Conservation (phyloP, 2,329 filamentous ascomycete genomes). For the Microcyclospora tardicrescens region DNA sequence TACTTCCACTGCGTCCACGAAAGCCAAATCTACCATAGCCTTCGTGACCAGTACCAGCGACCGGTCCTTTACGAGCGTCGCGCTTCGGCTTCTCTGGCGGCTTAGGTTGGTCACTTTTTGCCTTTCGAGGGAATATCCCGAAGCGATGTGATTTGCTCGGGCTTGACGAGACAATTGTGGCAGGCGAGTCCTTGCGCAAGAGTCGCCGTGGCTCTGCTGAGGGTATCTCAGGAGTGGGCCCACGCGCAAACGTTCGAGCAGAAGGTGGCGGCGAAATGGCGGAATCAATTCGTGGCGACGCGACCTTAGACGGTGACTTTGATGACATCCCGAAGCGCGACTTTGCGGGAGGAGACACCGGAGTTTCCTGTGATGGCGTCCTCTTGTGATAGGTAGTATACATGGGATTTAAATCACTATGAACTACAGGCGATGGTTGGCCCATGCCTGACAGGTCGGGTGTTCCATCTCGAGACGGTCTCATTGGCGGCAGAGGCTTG, state of each 20-base stretch:
- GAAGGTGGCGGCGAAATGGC: conserved; percentile 18
- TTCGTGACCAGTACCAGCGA: conserved; percentile 89
- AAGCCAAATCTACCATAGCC: conserved; percentile 58
- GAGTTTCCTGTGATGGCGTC: conserved; percentile 35
- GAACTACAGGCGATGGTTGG: conserved; percentile 40
- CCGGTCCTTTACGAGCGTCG: conserved; percentile 58
- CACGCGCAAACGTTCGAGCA: conserved; percentile 9
- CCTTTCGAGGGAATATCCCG: conserved; percentile 62
- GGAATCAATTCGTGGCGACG: conserved; percentile 21
- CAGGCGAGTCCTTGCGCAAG: conserved; percentile 22
- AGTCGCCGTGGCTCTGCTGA: conserved; percentile 4
- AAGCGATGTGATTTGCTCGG: conserved; percentile 55
- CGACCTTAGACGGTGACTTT: conserved; percentile 19
- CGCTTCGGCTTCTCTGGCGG: conserved; percentile 45
- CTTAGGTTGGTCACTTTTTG: conserved; percentile 46
- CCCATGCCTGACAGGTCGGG: conserved; percentile 30
- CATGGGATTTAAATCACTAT: conserved; percentile 41
- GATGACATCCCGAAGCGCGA: conserved; percentile 26
- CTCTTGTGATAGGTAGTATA: conserved; percentile 38
- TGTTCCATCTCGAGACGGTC: conserved; percentile 35
- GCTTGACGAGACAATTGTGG: conserved; percentile 35
- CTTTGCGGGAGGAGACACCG: conserved; percentile 23
- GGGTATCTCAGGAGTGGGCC: conserved; percentile 7
- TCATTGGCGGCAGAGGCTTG: conserved; percentile 31
- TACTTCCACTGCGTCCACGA: conserved; percentile 52